Evolutionary conservation across 2,329 filamentous ascomycete genomes (phyloP).

Genomic region (Fusarium virguliforme): DNA sequence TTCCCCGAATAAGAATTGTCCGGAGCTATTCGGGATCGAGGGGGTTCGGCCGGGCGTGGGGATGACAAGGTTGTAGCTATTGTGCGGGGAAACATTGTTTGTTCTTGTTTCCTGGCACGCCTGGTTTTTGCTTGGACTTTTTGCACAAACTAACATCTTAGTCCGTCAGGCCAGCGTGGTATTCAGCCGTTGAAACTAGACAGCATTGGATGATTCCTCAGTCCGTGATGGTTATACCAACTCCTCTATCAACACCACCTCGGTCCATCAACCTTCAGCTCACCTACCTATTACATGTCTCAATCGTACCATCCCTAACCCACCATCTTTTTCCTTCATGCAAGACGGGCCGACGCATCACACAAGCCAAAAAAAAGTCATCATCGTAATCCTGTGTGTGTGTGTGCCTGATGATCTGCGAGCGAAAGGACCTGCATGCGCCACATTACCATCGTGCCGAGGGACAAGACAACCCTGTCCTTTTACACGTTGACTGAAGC

Average conservation of each 20-base stretch:
- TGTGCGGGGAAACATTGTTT: slow-evolving; percentile 18
- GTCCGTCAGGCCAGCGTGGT: neutral
- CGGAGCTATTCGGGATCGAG: slow-evolving; percentile 4
- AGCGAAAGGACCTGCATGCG: slow-evolving; percentile 39
- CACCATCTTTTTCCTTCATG: slow-evolving; percentile 31
- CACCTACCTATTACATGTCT: slow-evolving; percentile 38
- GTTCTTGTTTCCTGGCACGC: neutral
- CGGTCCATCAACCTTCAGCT: slow-evolving; percentile 34
- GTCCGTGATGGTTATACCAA: neutral
- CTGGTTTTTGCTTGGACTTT: slow-evolving; percentile 8
- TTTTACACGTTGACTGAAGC: slow-evolving; percentile 32
- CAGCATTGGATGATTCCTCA: neutral
- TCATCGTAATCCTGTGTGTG: neutral
- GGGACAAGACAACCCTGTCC: slow-evolving; percentile 28
- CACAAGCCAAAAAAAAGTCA: neutral
- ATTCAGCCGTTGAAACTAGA: neutral
- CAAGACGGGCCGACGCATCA: slow-evolving; percentile 36
- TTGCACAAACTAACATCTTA: slow-evolving; percentile 3
- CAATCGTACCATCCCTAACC: slow-evolving; percentile 25
- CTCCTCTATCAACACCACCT: neutral
- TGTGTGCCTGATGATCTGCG: slow-evolving; percentile 47
- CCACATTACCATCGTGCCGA: slow-evolving; percentile 41
- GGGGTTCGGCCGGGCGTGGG: neutral
- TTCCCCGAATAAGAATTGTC: neutral
- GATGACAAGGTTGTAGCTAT: slow-evolving; percentile 4